Evolutionary conservation across 73 alveolate genomes (phyloP), one percentile per base, ranked within the genome.

Genomic region (Blepharisma japonicum): DNA sequence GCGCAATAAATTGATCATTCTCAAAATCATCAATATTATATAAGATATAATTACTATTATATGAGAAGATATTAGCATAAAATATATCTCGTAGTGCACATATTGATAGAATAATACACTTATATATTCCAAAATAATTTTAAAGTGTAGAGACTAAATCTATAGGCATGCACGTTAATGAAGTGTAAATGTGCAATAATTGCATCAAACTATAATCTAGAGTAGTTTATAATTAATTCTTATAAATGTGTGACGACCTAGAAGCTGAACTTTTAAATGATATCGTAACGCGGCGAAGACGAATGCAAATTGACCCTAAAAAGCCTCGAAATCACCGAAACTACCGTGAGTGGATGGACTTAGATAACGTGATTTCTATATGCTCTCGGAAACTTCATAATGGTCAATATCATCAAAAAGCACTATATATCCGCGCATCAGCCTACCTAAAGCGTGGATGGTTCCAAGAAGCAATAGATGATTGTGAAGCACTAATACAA

Each of bases 401-500:
- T 68, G 95, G 80, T 67, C 84, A 82, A 0, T 78, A 86, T 42
- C 95, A 88, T 68, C 84, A 77, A 68, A 89, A 89, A 79, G 93
- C 92, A 0, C 56, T 89, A 0, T 87, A 82, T 55, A 82, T 89
- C 14, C 56, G 96, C 9, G 91, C 94, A 4, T 83, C 92, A 7
- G 56, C 90, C 4, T 85, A 66, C 45, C 51, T 89, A 25, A 89
- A 89, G 79, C 77, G 83, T 45, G 86, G 78, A 39, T 51, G 78
- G 38, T 82, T 72, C 45, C 80, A 81, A 68, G 86, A 82, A 71
- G 96, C 98, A 7, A 89, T 89, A 11, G 45, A 84, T 25, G 98
- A 92, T 67, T 89, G 98, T 51, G 86, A 92, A 53, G 45, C 78
- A 18, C 80, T 87, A 48, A 80, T 92, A 76, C 77, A 89, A 61